Evolutionary conservation across 1,284 basidiomycete genomes (phyloP), one percentile per base, ranked within the genome.

Genomic region (Peniophora sp.): DNA sequence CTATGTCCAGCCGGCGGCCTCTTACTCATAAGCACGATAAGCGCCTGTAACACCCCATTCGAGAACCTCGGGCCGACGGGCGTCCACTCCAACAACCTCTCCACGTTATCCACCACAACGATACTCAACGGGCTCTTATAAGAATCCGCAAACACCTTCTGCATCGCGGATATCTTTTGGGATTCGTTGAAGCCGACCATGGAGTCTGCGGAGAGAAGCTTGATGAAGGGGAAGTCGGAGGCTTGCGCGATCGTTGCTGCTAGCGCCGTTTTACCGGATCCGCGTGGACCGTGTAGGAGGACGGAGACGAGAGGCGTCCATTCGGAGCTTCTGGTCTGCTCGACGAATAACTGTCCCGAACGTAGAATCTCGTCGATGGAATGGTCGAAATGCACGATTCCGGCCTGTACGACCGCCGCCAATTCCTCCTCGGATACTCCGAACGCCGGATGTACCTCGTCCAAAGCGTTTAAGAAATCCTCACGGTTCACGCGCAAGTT

Each of bases 341-440:
- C 92, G 9, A 97, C 92, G 51, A 97, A 88, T 5, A 99, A 77
- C 61, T 85, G 78, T n/a, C 96, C 96, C 50, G 95, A 90, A 57
- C 85, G 85, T 44, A 99, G 72, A 34, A 96, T 82, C 63, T 89
- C 86, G 68, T 94, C 81, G 61, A 97, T 74, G 43, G 79, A 71
- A 3, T 68, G 57, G 58, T 87, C 85, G 66, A 85, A 97, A 65
- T 95, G 92, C 58, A 98, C 95, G 66, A 99, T 98, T 10, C 97
- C 97, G 65, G 98, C 98, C 67, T 94, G 89, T 35, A 98, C 89
- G 50, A 97, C 94, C 61, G 91, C 85, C 59, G 88, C 81, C 23
- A 99, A 75, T 71, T 99, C 97, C 68, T 97, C 96, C 69, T 99
- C 97, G 2, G 94, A 86, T 2, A 97, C 93, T 81, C 97, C 97